Evolutionary conservation across 306 rosid species (phyloP), one percentile per base, ranked within the genome.

Genomic region (Trifolium fragiferum): DNA sequence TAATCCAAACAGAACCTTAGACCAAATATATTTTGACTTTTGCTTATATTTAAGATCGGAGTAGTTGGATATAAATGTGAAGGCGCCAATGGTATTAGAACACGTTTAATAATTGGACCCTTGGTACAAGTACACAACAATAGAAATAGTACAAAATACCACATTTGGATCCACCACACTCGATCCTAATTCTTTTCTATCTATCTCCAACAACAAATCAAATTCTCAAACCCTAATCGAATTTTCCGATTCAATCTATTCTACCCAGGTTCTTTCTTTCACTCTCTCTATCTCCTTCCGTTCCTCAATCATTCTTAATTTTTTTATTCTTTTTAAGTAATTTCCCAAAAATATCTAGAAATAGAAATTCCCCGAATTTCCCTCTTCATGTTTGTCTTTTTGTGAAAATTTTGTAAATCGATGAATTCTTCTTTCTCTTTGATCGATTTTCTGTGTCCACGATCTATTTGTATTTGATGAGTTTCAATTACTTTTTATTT

Each of bases 381-480:
- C 18, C 9, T 7, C 4, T 70, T 23, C 0, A 30, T 18, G 50
- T 6, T 6, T 16, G 12, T 46, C 7, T 73, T 77, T 60, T 41
- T 4, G 44, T 58, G 16, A 30, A 65, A 27, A 49, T 30, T 69
- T 30, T 51, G 20, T 8, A 8, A 37, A 41, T 79, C 8, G 4
- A 37, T 66, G 5, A 6, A 10, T 33, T 16, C 8, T 33, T 16
- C 8, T 16, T 18, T 35, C 2, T 18, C 18, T 63, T 18, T 43
- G 13, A 40, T 66, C 0, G 64, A 11, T 23, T 67, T 67, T 20
- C 19, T 53, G 25, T 38, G 14, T 21, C 25, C 14, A 10, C 25
- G 73, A 67, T 83, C 79, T 76, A 43, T 9, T 4, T 4, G 55
- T 41, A 7, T 79, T 50, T 55, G 43, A 65, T 30, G 27, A 54